Base-by-base conservation (phyloP, 306 rosid species). In the Vigna angularis region DNA sequence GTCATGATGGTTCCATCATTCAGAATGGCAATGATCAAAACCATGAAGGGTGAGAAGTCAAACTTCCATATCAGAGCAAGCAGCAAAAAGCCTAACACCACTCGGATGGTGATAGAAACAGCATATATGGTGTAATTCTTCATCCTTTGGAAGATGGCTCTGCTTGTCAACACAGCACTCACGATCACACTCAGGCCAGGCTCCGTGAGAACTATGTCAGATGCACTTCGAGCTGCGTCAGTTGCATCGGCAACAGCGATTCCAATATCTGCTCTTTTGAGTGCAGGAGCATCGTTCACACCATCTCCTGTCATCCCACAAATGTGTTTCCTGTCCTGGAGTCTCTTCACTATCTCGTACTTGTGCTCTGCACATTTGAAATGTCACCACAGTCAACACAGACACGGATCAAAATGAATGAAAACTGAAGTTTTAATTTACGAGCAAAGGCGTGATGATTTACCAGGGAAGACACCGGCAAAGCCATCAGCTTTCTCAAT, bases 261-360 rank as follows among this genome's bases (percentile, higher is more conserved):
- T 59, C 98, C 98, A 63, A 93, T 93, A 28, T 93, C 97, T 20
- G 96, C 98, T 64, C 64, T 87, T 86, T 93, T 91, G 49, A 91
- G 80, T 0, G 97, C 97, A 24, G 98, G 98, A 65, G 97, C 98
- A 84, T 94, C 98, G 40, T 94, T 94, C 58, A 94, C 98, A 67
- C 98, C 97, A 67, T 94, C 98, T 71, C 98, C 98, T 28, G 98
- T 94, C 98, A 94, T 94, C 2, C 98, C 98, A 74, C 93, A 88
- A 2, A 90, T 91, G 81, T 91, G 98, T 2, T 90, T 89, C 90
- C 83, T 89, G 0, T 90, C 90, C 74, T 94, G 98, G 30, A 91
- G 93, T 75, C 88, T 84, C 85, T 85, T 94, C 67, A 94, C 98
- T 59, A 91, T 94, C 87, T 94, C 96, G 17, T 94, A 94, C 77